Evolutionary conservation across 2,329 filamentous ascomycete species (phyloP), one percentile per base, ranked within the genome.

Genomic region (Septoria petroselini): DNA sequence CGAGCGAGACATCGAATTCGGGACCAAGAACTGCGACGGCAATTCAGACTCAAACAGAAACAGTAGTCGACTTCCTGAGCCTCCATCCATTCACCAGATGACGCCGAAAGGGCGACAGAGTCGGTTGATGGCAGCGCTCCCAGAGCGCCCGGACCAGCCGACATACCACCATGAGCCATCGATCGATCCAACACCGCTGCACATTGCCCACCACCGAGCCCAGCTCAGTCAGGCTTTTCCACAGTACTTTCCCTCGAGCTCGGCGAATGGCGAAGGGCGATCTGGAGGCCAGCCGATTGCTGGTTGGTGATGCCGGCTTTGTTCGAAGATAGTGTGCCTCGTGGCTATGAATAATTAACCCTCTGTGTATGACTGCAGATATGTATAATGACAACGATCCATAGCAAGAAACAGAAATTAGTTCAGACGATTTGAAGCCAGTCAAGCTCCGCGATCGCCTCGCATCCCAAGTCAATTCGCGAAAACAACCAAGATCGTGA

Each of bases 21-120:
- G 41, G 11, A 27, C 23, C 23, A 27, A 12, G 18, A 35, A 40
- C n/a, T 34, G 21, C n/a, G 35, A 48, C 31, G 34, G 29, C 27
- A 48, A n/a, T 12, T 40, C 48, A 3, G 43, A 51, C 9, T 40
- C 48, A 3, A 40, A 51, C n/a, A 18, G 54, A 21, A 21, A 48
- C 42, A 56, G 50, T 15, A 41, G 21, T 11, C 47, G 33, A 12
- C 30, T 56, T 9, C 51, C 54, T 14, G 47, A 46, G 17, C 39
- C 48, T 14, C 54, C 51, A 7, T 23, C 14, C 25, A 18, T 42
- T 12, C 29, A 46, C 33, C 39, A 40, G 18, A 33, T n/a, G 38
- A 47, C 34, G 6, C 37, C 37, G 18, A 31, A 38, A 4, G 38
- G 41, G 8, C 43, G 43, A 12, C 43, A 35, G 29, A 38, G 31